These are phyloP conservation scores for Aureobasidium sp. DNA, from an alignment of 2,329 filamentous ascomycete genomes.

Conservation along the genomic window DNA sequence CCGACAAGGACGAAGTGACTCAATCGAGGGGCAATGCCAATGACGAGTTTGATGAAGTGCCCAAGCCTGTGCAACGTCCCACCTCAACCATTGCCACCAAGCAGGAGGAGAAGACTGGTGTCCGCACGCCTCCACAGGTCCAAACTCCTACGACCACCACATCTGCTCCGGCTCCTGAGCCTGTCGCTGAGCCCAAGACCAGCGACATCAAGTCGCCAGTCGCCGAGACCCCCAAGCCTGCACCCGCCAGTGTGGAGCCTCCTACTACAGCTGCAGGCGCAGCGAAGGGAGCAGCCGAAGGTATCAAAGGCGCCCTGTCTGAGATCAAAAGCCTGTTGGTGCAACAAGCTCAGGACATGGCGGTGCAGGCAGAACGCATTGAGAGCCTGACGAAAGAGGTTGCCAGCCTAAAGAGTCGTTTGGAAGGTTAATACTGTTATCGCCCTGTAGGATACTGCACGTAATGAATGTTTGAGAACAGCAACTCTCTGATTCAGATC, in stretches of 20 bases:
- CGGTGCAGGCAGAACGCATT: constrained; percentile 64
- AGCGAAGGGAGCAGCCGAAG: constrained; percentile 42
- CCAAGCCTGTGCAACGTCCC: constrained; percentile 63
- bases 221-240: constrained; percentile 2
- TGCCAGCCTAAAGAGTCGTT: constrained; percentile 71
- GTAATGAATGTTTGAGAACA: background rate
- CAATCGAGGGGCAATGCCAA: constrained; percentile 54
- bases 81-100: constrained; percentile 27
- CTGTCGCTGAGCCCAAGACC: constrained; percentile 5
- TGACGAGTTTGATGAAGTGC: constrained; percentile 81
- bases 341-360: constrained; percentile 29
- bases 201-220: constrained; percentile 18
- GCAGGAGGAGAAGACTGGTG: constrained; percentile 35
- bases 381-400: constrained; percentile 72
- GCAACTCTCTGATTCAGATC: background rate
- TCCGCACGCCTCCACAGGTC: constrained; percentile 27
- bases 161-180: constrained; percentile 24
- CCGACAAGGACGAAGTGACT: constrained; percentile 61
- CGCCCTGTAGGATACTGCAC: background rate
- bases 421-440: constrained; percentile 37
- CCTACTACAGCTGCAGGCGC: constrained; percentile 23
- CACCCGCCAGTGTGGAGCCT: constrained; percentile 15
- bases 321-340: constrained; percentile 74
- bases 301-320: constrained; percentile 59
- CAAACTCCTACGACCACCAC: constrained; percentile 22